Base-by-base conservation (phyloP, 2,329 filamentous ascomycete genomes). In the Zymoseptoria pseudotritici region DNA sequence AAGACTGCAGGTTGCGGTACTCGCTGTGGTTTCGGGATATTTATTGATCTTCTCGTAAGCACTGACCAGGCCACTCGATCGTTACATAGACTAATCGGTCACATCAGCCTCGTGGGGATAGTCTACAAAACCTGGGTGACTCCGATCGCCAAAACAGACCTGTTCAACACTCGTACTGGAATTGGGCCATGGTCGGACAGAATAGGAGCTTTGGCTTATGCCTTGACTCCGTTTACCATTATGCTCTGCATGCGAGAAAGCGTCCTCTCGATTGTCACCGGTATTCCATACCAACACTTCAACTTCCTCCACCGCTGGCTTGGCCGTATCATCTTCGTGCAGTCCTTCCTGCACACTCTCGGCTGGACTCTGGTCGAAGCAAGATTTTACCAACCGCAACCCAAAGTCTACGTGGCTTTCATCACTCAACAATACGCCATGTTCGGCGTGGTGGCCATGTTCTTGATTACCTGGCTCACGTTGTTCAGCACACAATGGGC, bases 291-390 rank as follows among this genome's bases (percentile, higher is more conserved):
- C 52, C 88, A 91, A 66, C 84, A 82, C 67, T 90, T 91, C 79
- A 86, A 88, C 73, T 91, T 91, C 69, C 76, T 91, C 20, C 88
- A 91, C 71, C 85, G 87, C 31, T 91, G 88, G 88, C 76, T 86
- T 0, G 88, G 89, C 6, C 87, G 87, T 62, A 79, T 91, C 67
- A 90, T 92, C 63, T 82, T 89, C 57, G 70, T 83, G 0, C 88
- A 91, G 70, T 82, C 83, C 2, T 74, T 79, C 9, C 72, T 91
- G 1, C 89, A 92, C 70, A 90, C 88, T 1, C 80, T 91, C 24
- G 82, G 79, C 57, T 91, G 88, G 88, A 83, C 80, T 24, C 70
- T 91, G 51, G 76, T 91, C 52, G 85, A 91, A 73, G 79, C 79
- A 0, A 76, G 76, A 22, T 76, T 91, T 0, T 91, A 91, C 71